Conservation (phyloP, 441 rosid genomes). For the Populus tomentosa region DNA sequence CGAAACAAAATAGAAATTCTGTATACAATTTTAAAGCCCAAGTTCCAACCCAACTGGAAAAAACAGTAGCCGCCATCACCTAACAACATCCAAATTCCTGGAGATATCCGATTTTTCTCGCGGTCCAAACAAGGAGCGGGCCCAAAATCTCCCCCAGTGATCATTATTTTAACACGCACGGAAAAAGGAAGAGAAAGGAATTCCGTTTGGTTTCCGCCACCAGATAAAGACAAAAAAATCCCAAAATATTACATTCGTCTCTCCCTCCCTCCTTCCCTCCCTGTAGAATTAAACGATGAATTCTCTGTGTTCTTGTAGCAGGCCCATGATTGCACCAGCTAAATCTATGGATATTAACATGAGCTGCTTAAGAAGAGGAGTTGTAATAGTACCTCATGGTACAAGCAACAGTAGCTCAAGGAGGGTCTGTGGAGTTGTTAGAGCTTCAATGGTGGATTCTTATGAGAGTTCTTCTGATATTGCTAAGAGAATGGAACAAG, state of each 20-base stretch:
- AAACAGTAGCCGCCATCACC: neutral
- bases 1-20: too few species aligned
- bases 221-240: neutral
- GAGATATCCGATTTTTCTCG: neutral
- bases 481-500: conserved; percentile 73
- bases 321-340: neutral
- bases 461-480: conserved; percentile 68
- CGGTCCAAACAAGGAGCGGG: conserved; percentile 7
- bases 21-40: neutral
- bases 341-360: neutral
- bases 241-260: neutral
- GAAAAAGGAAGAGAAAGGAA: neutral
- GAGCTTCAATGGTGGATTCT: conserved; percentile 69
- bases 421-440: conserved; percentile 26
- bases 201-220: conserved; percentile 7
- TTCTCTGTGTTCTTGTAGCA: conserved; percentile 3
- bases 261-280: neutral
- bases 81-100: neutral
- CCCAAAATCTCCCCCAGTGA: neutral
- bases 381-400: neutral
- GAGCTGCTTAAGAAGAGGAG: neutral
- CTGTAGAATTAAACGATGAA: neutral
- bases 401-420: neutral
- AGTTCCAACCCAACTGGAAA: neutral
- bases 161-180: neutral